Evolutionary conservation across 169 alveolate species (phyloP), one percentile per base, ranked within the genome.

Genomic region (Cryptosporidium meleagridis): DNA sequence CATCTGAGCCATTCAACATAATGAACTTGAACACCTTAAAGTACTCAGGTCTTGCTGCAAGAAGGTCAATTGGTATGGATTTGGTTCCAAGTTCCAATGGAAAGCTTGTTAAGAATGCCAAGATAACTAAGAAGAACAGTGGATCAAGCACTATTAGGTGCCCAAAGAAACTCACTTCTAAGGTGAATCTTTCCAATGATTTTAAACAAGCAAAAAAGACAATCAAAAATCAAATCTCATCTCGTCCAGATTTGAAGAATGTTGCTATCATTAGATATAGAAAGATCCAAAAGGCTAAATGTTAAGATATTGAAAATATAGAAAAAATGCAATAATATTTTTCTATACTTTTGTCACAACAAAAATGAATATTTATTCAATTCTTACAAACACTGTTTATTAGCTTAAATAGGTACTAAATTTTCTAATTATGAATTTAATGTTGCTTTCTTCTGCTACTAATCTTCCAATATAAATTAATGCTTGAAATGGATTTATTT

Each of bases 21-120:
- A 37, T 31, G 70, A 65, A 59, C 41, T 31, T 29, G 29, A 33
- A 80, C 44, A 45, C 80, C 8, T 51, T 80, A n/a, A 80, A 80
- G 67, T 80, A 62, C 29, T 80, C 89, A 37, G 89, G 89, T 44
- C 65, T 80, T 31, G 89, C 89, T 33, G 41, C 73, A 21, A 80
- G 48, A n/a, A 80, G 62, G 3, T 59, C 89, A n/a, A 62, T 80
- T 10, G 39, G 80, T 16, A 59, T 80, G 73, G 75, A 80, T 41
- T 39, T 80, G 10, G 75, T 31, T n/a, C 51, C 45, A 67, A 80
- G 29, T 44, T 29, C 73, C n/a, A 80, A 65, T 39, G 75, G 75
- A 23, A 59, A 80, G 62, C 23, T 80, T 21, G 68, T 80, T 10
- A 80, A 80, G 75, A 80, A 80, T 31, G 35, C 59, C 51, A 45